Evolutionary conservation across 176 grass and related monocot genomes (phyloP), one percentile per base, ranked within the genome.

Genomic region (Triticum turgidum): DNA sequence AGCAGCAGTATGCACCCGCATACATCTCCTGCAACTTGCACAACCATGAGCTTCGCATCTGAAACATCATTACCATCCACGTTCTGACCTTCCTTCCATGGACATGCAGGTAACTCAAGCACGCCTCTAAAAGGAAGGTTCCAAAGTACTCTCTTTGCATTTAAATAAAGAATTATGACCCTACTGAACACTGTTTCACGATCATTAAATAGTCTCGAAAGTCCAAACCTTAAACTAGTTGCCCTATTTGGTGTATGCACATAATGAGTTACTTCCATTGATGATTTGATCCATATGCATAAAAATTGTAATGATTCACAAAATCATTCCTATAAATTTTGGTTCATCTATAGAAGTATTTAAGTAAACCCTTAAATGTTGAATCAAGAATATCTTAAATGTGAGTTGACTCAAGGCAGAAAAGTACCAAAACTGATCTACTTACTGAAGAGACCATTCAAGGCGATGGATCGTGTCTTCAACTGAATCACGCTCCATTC

Each of bases 371-470:
- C 44, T 49, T 51, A 76, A 18, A 76, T 18, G 24, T 7, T 52
- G 24, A 76, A 52, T 76, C 3, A 76, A 52, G 25, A 54, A 32
- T 39, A 9, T 67, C 66, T 9, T 65, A 79, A 56, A 21, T 20
- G 25, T n/a, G 41, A 3, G 56, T 9, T 9, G 21, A 49, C 42
- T 21, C 42, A 66, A 62, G 45, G 21, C 7, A 54, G 54, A 74
- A 76, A 3, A 69, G 69, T 20, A 41, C 10, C 6, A 67, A 83
- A 84, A 37, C 9, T 44, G 27, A 34, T 87, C 78, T 29, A 88
- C 93, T 91, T 92, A 98, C 97, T 91, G 86, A 65, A 96, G 90
- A 45, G 94, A 96, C 94, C 97, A 98, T 81, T 94, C 94, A 70
- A 98, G 88, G 88, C 81, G 88, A 93, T 98, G 92, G 82, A 98